Evolutionary conservation across 495 filamentous ascomycete species (phyloP), one percentile per base, ranked within the genome.

Genomic region (Podospora sp.): DNA sequence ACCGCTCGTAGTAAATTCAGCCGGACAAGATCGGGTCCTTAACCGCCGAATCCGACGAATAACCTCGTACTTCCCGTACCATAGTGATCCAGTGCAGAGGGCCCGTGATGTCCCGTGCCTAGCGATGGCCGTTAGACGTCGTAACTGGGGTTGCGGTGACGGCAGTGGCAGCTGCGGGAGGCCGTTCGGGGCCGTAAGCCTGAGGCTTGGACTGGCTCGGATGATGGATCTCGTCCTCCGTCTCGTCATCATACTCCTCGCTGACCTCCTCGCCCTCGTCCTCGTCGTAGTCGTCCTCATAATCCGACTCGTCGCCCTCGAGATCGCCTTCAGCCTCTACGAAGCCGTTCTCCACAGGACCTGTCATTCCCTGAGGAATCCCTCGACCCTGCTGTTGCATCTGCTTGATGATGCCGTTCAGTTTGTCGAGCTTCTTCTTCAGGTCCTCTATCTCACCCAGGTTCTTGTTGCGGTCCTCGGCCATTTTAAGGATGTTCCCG

Each of bases 401-500:
- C 68, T 91, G 91, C 65, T 93, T 89, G 75, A 95, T 96, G 65
- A 98, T 90, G 74, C 90, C 92, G 77, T 95, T 94, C 46, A 99
- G 88, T 73, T 96, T 95, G 62, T 91, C 90, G 72, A 93, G 92
- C 82, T 96, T 96, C 79, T 93, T 93, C 70, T 89, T 90, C 68
- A 91, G 85, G 29, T 87, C 86, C 63, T 95, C 90, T 27, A 95
- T 80, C 68, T 96, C 94, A 68, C 89, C 88, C 65, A 94, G 86
- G 69, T 90, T 87, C 66, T 90, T 86, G 25, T 90, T 93, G 12
- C 95, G 89, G 73, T 98, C 96, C 77, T 98, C 95, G 8, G 95
- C 95, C 96, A 99, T 97, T 79, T 97, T 91, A 35, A 97, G 84
- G 74, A 99, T 97, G 77, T 97, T 98, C 68, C 89, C 90, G 72